Evolutionary conservation across 169 alveolate genomes (phyloP).

Genomic region (Amoebophrya sp.): DNA sequence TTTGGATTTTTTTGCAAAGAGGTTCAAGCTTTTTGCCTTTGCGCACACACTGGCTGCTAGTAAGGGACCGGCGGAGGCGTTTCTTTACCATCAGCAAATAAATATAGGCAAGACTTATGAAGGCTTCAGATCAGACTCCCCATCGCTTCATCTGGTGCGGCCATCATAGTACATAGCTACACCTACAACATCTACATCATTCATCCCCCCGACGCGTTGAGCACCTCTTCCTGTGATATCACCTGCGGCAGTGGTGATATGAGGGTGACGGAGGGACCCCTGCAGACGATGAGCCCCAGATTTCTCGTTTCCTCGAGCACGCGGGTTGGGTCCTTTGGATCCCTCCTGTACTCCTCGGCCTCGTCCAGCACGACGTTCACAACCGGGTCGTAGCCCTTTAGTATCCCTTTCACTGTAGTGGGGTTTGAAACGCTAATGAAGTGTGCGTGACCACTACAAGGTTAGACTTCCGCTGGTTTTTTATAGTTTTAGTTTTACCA

Average conservation of each 20-base stretch:
- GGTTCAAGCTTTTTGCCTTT: no score
- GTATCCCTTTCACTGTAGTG: background rate
- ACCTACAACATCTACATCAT: no score
- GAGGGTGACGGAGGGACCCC: background rate
- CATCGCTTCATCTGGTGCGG: no score
- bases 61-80: no score
- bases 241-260: background rate
- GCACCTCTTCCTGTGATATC: background rate
- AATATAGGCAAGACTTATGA: no score
- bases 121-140: no score
- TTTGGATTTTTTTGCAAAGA: no score
- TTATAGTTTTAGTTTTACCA: background rate
- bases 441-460: background rate
- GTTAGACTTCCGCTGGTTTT: no score
- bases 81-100: no score
- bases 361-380: background rate
- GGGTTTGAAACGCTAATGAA: background rate
- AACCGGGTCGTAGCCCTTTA: background rate
- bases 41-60: no score
- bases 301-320: background rate
- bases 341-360: background rate
- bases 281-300: background rate
- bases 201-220: no score
- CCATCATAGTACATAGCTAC: no score
- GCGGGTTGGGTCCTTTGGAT: background rate